Evolutionary conservation across 2,329 filamentous ascomycete genomes (phyloP), one percentile per base, ranked within the genome.

Genomic region (Penicillium aurantiogriseum): DNA sequence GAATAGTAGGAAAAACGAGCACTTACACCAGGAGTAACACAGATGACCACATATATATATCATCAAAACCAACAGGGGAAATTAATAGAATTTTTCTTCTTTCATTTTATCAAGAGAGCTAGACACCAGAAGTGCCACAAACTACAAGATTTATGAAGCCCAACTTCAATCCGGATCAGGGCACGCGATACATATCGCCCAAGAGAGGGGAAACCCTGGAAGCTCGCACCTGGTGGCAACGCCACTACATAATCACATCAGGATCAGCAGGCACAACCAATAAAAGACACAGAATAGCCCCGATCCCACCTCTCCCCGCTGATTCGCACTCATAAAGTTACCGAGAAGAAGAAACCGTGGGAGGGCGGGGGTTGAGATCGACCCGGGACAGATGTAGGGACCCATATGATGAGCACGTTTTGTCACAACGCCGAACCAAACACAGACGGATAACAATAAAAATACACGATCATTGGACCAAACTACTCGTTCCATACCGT

Each of bases 141-240:
- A 29, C 25, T 13, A 23, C 13, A 47, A n/a, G n/a, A n/a, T n/a
- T n/a, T 29, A 36, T 25, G 29, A 51, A 36, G 33, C 33, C 42
- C n/a, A 48, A 47, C 4, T 19, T 38, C 11, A 4, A 21, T 21
- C 8, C 15, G 13, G 15, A 47, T 11, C 33, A 23, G 31, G 15
- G 40, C 51, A 46, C 9, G 23, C 33, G 43, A 46, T 48, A 50
- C 36, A 55, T 29, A 38, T 50, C 29, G 19, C 29, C 19, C 25
- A 47, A 53, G 54, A 56, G 54, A 57, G 42, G 54, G 54, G 54
- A 52, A 52, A 52, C 21, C 40, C 35, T 21, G n/a, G 36, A n/a
- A 39, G 36, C 39, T 33, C 13, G 15, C 27, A 40, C 31, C 33
- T 45, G n/a, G 25, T 29, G n/a, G 36, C 44, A 43, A 52, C 42